phyloP scores from a whole-genome alignment of 495 filamentous ascomycete genomes.

The Jackrogersella multiformis region DNA sequence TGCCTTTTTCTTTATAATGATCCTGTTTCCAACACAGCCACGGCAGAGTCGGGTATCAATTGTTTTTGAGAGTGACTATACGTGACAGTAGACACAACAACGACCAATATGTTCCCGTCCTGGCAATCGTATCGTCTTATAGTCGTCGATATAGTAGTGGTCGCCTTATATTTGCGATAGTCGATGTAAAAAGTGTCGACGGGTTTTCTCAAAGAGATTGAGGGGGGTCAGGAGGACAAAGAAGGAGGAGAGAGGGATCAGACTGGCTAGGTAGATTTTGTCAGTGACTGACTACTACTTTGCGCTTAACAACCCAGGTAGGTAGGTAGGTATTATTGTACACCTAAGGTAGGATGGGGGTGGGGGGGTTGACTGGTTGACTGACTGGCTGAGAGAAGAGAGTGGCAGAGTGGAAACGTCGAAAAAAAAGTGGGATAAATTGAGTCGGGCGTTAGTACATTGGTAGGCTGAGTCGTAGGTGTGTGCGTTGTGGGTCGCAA shows the following conservation, averaged over 20 bases:
- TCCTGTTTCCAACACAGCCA: constrained; percentile 32
- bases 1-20: constrained; percentile 33
- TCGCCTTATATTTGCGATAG: constrained; percentile 21
- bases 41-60: constrained; percentile 33
- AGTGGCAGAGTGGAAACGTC: constrained; percentile 36
- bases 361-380: constrained; percentile 26
- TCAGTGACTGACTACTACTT: constrained; percentile 25
- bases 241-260: constrained; percentile 27
- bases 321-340: too few relatives aligned
- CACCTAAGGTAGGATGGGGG: too few relatives aligned
- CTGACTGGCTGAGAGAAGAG: constrained; percentile 40
- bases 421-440: constrained; percentile 42
- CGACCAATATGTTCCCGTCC: constrained; percentile 2
- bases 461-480: constrained; percentile 29
- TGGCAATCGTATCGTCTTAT: constrained; percentile 13
- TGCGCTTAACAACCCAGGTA: constrained; percentile 41
- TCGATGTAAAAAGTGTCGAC: constrained; percentile 22
- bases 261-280: constrained; percentile 25
- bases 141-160: constrained; percentile 21
- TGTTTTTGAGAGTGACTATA: constrained; percentile 19
- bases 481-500: constrained; percentile 2
- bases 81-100: constrained; percentile 19
- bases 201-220: constrained; percentile 3
- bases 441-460: constrained; percentile 35
- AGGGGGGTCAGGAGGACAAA: constrained; percentile 35